Percentiles rank a stretch among this genome's conserved stretches.
These are phyloP conservation scores for Triadica sebifera DNA, from an alignment of 345 rosid species.

Conservation along the genomic window DNA sequence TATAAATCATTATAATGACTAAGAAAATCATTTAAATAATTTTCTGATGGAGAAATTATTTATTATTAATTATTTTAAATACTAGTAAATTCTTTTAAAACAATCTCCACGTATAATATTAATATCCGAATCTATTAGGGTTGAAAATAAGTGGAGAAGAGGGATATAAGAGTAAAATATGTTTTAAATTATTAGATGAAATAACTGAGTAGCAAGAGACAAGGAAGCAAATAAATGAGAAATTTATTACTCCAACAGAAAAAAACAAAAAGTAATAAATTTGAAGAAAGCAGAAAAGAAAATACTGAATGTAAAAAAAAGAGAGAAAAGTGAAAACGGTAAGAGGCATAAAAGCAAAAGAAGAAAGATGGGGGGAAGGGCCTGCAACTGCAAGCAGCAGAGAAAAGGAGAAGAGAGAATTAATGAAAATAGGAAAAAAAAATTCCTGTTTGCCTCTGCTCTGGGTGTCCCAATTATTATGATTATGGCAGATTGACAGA, in stretches of 20 bases:
- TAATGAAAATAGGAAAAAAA: background rate
- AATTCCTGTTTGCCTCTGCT: background rate
- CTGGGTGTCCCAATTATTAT: background rate
- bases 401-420: background rate
- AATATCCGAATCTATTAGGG: too few relatives aligned
- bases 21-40: too few relatives aligned
- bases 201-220: background rate
- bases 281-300: background rate
- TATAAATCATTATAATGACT: too few relatives aligned
- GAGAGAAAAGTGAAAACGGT: background rate
- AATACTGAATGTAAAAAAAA: background rate
- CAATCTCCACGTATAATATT: too few relatives aligned
- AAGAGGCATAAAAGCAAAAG: background rate
- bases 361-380: too few relatives aligned
- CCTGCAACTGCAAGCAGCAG: background rate
- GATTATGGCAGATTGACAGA: conserved; percentile 17
- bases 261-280: too few relatives aligned
- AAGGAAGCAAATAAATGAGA: background rate
- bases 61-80: too few relatives aligned
- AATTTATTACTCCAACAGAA: background rate
- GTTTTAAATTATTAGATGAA: background rate
- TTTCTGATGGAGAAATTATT: too few relatives aligned
- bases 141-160: too few relatives aligned
- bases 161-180: background rate
- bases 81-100: too few relatives aligned